phyloP scores from a whole-genome alignment of 176 grass and related monocot genomes.

The Neostapfia colusana region DNA sequence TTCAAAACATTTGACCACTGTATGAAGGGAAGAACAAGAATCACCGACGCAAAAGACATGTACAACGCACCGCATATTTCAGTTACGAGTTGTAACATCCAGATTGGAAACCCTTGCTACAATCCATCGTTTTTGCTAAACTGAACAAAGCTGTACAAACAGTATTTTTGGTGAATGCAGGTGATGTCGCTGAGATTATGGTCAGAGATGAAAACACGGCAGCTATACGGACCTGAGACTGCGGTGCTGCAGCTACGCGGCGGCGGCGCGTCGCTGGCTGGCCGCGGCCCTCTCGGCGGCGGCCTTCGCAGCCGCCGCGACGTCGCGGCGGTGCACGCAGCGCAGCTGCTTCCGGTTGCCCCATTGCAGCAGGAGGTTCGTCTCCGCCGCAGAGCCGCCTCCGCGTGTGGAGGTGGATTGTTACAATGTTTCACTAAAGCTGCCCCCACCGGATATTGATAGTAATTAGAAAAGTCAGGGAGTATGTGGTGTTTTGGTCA shows the following conservation, averaged over 20 bases:
- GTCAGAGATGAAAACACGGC: not conserved
- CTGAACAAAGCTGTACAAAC: not conserved
- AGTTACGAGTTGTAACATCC: not conserved
- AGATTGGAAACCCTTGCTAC: not conserved
- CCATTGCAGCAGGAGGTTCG: constrained; percentile 73
- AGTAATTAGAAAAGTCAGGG: too few species aligned
- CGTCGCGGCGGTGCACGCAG: constrained; percentile 64
- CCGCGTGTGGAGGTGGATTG: constrained; percentile 46
- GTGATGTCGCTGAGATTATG: not conserved
- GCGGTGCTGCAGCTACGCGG: constrained; percentile 19
- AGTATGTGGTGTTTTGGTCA: too few species aligned
- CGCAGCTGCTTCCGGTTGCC: constrained; percentile 69
- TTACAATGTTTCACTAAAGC: too few species aligned
- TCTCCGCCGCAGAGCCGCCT: constrained; percentile 43
- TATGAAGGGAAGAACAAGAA: not conserved
- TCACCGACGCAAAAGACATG: not conserved
- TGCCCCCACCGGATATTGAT: too few species aligned
- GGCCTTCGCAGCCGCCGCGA: constrained; percentile 32
- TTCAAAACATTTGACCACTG: not conserved
- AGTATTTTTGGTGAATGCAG: too few species aligned
- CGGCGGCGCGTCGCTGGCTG: constrained; percentile 49
- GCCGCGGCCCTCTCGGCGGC: constrained; percentile 44
- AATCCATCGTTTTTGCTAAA: not conserved
- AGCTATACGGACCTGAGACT: constrained; percentile 36
- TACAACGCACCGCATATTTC: not conserved